These are phyloP conservation scores for Talaromyces islandicus DNA, from an alignment of 2,329 filamentous ascomycete species.

Conservation along the genomic window DNA sequence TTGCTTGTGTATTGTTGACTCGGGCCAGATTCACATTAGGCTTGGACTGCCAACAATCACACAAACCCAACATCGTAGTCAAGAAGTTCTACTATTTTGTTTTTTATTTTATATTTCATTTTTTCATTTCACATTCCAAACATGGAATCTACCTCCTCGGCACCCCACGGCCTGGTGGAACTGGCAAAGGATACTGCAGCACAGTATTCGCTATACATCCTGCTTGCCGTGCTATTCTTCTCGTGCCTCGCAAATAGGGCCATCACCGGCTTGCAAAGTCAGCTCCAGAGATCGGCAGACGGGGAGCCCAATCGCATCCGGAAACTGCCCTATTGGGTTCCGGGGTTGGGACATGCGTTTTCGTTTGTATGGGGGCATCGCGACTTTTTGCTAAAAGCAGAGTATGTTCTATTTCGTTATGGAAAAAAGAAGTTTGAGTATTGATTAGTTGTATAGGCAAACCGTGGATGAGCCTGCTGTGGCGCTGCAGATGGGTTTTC, in stretches of 20 bases:
- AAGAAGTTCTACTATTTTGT: neutral
- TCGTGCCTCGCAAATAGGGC: constrained; percentile 34
- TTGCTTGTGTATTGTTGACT: neutral
- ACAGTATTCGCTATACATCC: constrained; percentile 19
- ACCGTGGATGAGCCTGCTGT: constrained; percentile 39
- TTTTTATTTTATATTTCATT: neutral
- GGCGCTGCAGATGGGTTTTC: constrained; percentile 44
- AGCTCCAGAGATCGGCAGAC: constrained; percentile 15
- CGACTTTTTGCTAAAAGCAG: constrained; percentile 37
- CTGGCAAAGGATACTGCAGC: constrained; percentile 15
- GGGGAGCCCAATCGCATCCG: constrained; percentile 36
- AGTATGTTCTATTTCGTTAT: constrained; percentile 26
- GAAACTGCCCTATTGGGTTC: constrained; percentile 55
- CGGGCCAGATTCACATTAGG: neutral
- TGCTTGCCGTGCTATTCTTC: constrained; percentile 23
- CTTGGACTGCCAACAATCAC: too few species aligned
- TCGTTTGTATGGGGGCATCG: constrained; percentile 43
- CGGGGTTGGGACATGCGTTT: constrained; percentile 50
- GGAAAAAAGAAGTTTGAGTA: too few species aligned
- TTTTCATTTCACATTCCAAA: neutral
- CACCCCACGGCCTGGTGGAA: constrained; percentile 2
- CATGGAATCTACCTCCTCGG: neutral
- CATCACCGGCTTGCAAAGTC: constrained; percentile 29
- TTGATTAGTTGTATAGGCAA: constrained; percentile 23
- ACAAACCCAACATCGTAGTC: neutral